Evolutionary conservation across 208 protist genomes (phyloP).

Genomic region (Angomonas deanei): DNA sequence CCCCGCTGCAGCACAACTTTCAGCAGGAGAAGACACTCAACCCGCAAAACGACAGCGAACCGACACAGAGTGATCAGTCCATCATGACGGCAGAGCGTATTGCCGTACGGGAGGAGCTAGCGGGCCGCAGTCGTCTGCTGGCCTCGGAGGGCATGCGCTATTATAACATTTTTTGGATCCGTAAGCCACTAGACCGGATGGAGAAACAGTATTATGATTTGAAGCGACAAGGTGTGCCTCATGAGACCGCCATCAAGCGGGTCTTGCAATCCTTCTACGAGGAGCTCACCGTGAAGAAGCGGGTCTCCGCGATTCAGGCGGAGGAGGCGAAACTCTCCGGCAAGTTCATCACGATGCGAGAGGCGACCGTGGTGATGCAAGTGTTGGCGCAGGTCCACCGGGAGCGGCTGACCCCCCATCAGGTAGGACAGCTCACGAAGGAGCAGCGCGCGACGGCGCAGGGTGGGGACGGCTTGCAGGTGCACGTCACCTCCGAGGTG

Average conservation of each 20-base stretch:
- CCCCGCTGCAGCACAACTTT: constrained; percentile 86
- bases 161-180: constrained; percentile 91
- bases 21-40: constrained; percentile 88
- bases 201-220: constrained; percentile 85
- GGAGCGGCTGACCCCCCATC: constrained; percentile 84
- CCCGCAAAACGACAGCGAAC: constrained; percentile 69
- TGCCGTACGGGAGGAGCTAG: constrained; percentile 74
- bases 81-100: constrained; percentile 55
- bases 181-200: constrained; percentile 89
- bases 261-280: constrained; percentile 76
- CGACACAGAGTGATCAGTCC: constrained; percentile 68
- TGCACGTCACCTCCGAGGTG: constrained; percentile 10
- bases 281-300: constrained; percentile 77
- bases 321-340: constrained; percentile 88
- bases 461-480: constrained; percentile 27
- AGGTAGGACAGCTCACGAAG: constrained; percentile 59
- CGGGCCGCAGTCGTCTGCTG: constrained; percentile 71
- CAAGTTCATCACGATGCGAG: constrained; percentile 86
- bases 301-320: constrained; percentile 79
- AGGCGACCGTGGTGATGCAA: constrained; percentile 81
- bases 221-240: constrained; percentile 56
- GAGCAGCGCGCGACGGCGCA: constrained; percentile 40
- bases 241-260: constrained; percentile 70
- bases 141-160: constrained; percentile 89
- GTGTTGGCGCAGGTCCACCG: constrained; percentile 78